phyloP scores from a whole-genome alignment of 306 rosid species.

The Sophora flavescens region DNA sequence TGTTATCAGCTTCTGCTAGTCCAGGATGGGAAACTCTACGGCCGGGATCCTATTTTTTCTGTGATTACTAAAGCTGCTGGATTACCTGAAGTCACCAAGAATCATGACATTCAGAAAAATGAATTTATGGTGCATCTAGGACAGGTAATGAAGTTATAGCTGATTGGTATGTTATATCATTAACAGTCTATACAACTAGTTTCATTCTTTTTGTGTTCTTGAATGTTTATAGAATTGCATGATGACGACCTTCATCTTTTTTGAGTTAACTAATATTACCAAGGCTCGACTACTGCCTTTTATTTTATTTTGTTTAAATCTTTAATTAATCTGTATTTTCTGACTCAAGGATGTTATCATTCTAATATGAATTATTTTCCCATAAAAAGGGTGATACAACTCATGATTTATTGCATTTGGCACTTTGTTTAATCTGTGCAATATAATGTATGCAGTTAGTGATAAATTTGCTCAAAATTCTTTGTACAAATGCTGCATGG shows the following conservation, averaged over 20 bases:
- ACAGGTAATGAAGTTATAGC: conserved; percentile 67
- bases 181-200: background rate
- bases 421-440: conserved; percentile 45
- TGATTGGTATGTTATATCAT: conserved; percentile 32
- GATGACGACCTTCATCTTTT: background rate
- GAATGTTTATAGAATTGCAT: conserved; percentile 17
- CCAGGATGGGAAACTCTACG: conserved; percentile 92
- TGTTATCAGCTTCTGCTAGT: conserved; percentile 81
- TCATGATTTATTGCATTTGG: conserved; percentile 24
- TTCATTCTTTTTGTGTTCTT: conserved; percentile 2
- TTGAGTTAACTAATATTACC: conserved; percentile 4
- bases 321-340: conserved; percentile 38
- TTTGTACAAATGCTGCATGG: conserved; percentile 96
- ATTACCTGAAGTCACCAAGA: conserved; percentile 72
- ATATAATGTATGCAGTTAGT: conserved; percentile 72
- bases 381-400: conserved; percentile 6
- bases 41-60: conserved; percentile 73
- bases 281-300: conserved; percentile 10
- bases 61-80: conserved; percentile 83
- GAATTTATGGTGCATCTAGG: conserved; percentile 79
- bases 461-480: conserved; percentile 76
- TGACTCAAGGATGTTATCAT: conserved; percentile 14
- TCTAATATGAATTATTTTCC: conserved; percentile 22
- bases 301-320: conserved; percentile 8
- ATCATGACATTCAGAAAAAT: conserved; percentile 78